Evolutionary conservation across 768 basidiomycete species (phyloP), one percentile per base, ranked within the genome.

Genomic region (Lyophyllum decastes): DNA sequence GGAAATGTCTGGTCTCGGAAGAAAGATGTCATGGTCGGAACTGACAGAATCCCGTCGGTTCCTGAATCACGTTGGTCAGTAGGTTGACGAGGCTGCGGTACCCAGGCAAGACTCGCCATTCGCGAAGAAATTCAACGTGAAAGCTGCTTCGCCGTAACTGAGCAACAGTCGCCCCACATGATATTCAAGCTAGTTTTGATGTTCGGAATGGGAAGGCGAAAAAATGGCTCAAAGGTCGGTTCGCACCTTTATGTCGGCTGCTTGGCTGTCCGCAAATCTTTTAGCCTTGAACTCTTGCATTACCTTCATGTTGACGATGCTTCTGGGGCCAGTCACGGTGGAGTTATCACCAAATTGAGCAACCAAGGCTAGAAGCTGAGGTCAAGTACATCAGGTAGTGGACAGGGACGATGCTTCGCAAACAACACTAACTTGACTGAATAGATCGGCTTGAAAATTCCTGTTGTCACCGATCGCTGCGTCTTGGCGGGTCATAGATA

Each of bases 401-500:
- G 44, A 40, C 22, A 30, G 19, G 22, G 21, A n/a, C 17, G 41
- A 6, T 4, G 4, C 14, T 9, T 26, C 4, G 11, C 25, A 19
- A 17, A 19, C 16, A n/a, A 5, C 5, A 43, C 49, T 40, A 16
- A 59, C 61, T 44, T 56, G 25, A 19, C 24, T 47, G 48, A 35
- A 62, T 27, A 61, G 24, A 6, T 44, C 46, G 1, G 56, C 49
- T 40, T 58, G 53, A 26, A 61, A 61, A 24, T 61, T 30, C 19
- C 58, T 52, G 27, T 61, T 61, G 38, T 62, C 61, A 25, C 61
- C 61, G 6, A 62, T 53, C 9, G 50, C 54, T 16, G 45, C 58
- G 45, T 62, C 57, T 50, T 58, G 57, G 19, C 61, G 61, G 10
- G 61, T 62, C 61, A 59, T 62, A 2, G 57, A 62, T n/a, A 62